Percentiles rank a stretch among this genome's conserved stretches.
Evolutionary conservation across 2,329 filamentous ascomycete species (phyloP).

Genomic region (Botryotinia narcissicola): DNA sequence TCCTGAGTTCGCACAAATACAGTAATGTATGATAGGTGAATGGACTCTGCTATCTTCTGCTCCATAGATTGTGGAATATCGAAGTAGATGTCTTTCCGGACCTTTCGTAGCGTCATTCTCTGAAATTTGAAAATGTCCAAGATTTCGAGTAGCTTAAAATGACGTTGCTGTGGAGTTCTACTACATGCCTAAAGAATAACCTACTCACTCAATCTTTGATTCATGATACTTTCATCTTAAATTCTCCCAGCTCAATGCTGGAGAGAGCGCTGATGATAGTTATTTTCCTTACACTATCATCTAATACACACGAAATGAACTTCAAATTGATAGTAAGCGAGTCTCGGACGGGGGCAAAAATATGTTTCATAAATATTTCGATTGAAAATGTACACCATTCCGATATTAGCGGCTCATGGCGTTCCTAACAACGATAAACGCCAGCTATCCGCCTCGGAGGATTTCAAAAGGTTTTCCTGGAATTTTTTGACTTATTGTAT

Average conservation of each 20-base stretch:
- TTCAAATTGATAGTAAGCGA: rapidly evolving
- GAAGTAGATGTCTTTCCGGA: too few species aligned
- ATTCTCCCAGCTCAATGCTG: background rate
- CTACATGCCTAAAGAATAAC: too few species aligned
- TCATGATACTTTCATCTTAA: background rate
- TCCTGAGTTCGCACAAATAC: too few species aligned
- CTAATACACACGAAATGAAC: background rate
- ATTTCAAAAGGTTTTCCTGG: background rate
- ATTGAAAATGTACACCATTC: background rate
- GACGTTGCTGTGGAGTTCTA: too few species aligned
- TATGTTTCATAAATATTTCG: background rate
- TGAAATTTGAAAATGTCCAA: too few species aligned
- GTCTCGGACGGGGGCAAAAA: rapidly evolving
- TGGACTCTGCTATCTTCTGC: too few species aligned
- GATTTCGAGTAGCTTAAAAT: too few species aligned
- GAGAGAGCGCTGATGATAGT: background rate
- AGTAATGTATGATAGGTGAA: rapidly evolving
- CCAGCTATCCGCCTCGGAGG: background rate
- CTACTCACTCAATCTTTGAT: too few species aligned
- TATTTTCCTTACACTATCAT: rapidly evolving
- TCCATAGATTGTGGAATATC: too few species aligned
- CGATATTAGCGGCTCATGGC: background rate
- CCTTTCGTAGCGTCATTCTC: too few species aligned
- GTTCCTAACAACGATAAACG: background rate
- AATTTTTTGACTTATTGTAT: rapidly evolving